These are phyloP conservation scores for Meyerozyma carpophila DNA, from an alignment of 1,139 yeast genomes.

Conservation along the genomic window DNA sequence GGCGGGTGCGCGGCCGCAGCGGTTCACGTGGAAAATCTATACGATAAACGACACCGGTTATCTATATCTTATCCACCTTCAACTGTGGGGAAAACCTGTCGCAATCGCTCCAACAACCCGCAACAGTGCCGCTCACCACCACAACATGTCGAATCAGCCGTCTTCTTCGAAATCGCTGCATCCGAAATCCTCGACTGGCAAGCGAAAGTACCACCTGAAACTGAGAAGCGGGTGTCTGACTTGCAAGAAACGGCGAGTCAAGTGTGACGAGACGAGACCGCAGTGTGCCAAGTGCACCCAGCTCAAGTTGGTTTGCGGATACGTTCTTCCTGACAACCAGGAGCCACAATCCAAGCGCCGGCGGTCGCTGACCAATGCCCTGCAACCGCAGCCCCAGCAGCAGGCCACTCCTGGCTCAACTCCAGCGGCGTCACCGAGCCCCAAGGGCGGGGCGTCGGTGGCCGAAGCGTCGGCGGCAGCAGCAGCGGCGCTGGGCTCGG, in stretches of 20 bases:
- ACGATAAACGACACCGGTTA: neutral
- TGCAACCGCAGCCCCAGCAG: constrained; percentile 4
- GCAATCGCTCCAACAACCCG: neutral
- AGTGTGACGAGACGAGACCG: constrained; percentile 88
- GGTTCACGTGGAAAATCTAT: neutral
- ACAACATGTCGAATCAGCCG: too few species aligned
- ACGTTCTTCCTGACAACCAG: constrained; percentile 11
- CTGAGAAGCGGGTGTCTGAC: constrained; percentile 85
- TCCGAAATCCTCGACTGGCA: constrained; percentile 29
- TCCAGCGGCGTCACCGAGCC: constrained; percentile 5
- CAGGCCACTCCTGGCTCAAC: constrained; percentile 1
- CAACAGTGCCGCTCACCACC: too few species aligned
- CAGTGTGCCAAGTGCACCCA: constrained; percentile 71
- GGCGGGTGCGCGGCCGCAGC: neutral
- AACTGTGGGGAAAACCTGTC: neutral
- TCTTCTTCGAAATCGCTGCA: neutral
- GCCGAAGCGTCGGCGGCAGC: neutral
- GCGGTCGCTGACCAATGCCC: neutral
- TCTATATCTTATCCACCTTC: neutral
- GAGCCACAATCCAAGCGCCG: neutral
- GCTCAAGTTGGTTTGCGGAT: constrained; percentile 72
- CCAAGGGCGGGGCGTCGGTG: constrained; percentile 3
- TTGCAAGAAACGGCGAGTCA: constrained; percentile 82
- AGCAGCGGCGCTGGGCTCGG: neutral
- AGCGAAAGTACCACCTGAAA: constrained; percentile 77